A percentile compares a stretch with the other conserved stretches of the same genome.
Conservation (phyloP, 2,329 filamentous ascomycete genomes). For the Onygenales sp. region DNA sequence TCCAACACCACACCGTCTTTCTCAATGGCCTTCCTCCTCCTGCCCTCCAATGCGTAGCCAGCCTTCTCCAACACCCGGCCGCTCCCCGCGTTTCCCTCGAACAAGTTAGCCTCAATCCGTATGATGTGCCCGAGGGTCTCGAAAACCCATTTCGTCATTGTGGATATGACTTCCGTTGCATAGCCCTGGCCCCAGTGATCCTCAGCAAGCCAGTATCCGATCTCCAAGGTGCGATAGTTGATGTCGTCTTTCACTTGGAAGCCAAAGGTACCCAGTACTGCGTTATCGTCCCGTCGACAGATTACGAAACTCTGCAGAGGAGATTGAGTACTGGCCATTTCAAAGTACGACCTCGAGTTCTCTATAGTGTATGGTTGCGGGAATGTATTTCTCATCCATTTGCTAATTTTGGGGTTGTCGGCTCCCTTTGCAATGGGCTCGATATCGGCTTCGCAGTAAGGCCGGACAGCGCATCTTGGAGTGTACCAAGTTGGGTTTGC, state of each 20-base stretch:
- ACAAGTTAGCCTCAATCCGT: neutral
- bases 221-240: neutral
- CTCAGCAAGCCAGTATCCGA: neutral
- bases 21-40: neutral
- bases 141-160: neutral
- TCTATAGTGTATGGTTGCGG: neutral
- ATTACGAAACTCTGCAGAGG: neutral
- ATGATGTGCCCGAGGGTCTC: neutral
- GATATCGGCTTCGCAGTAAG: neutral
- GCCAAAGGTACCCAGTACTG: neutral
- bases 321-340: neutral
- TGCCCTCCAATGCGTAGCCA: neutral
- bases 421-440: neutral
- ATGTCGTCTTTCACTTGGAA: neutral
- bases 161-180: neutral
- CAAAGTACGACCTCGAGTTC: neutral
- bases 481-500: neutral
- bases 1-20: neutral
- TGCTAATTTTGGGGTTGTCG: neutral
- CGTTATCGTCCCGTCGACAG: neutral
- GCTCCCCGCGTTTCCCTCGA: neutral
- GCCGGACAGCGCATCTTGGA: neutral
- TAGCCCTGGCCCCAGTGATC: neutral
- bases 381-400: neutral
- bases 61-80: neutral